Conservation (phyloP, 2,329 filamentous ascomycete species). For the Aspergillus tanneri region DNA sequence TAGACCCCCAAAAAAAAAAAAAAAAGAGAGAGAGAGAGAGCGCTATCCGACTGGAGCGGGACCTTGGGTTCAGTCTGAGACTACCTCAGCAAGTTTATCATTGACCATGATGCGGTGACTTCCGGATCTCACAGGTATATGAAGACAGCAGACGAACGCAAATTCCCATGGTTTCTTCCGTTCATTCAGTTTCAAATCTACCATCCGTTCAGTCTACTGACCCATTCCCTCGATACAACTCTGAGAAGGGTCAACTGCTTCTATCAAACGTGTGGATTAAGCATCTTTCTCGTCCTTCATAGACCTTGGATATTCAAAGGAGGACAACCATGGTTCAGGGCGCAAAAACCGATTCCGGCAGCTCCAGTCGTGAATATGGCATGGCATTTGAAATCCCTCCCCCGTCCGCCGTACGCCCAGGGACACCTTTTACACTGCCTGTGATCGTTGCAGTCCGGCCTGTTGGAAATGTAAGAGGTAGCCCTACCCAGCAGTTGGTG, state of each 20-base stretch:
- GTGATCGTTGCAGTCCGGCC: slow-evolving; percentile 32
- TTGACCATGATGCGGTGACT: background rate
- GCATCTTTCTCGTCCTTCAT: slow-evolving; percentile 7
- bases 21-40: no score
- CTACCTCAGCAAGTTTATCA: background rate
- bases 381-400: slow-evolving; percentile 33
- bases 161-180: background rate
- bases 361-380: slow-evolving; percentile 29
- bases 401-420: slow-evolving; percentile 27
- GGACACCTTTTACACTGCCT: slow-evolving; percentile 30
- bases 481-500: slow-evolving; percentile 29
- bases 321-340: slow-evolving; percentile 22
- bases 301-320: no score
- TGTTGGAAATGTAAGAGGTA: slow-evolving; percentile 24
- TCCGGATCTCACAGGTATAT: background rate
- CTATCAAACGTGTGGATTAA: no score
- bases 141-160: background rate
- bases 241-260: no score
- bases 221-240: background rate
- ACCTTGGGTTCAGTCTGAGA: background rate
- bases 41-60: background rate
- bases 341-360: slow-evolving; percentile 8
- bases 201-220: background rate
- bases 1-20: background rate
- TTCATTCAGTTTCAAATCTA: background rate